These are phyloP conservation scores for Neopestalotiopsis sp. DNA, from an alignment of 2,329 filamentous ascomycete genomes.

Conservation along the genomic window DNA sequence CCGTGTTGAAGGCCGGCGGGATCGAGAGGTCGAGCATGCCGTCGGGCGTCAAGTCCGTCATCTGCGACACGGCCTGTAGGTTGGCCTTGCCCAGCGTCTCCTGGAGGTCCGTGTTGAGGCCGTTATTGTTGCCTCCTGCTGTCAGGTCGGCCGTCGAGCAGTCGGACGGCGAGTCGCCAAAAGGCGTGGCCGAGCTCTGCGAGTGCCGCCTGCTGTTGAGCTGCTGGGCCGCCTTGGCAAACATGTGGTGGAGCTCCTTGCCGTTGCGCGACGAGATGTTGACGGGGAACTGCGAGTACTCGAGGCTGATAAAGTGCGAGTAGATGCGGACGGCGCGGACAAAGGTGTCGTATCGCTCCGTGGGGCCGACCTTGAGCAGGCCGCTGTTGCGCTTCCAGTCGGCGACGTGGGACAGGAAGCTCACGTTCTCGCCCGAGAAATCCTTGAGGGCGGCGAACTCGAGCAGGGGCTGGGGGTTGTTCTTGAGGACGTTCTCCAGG, in stretches of 20 bases:
- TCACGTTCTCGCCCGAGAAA: slow-evolving; percentile 64
- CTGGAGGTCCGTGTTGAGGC: slow-evolving; percentile 18
- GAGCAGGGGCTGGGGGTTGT: slow-evolving; percentile 52
- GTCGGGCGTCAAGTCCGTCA: slow-evolving; percentile 20
- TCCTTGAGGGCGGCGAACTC: slow-evolving; percentile 58
- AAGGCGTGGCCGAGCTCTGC: slow-evolving; percentile 23
- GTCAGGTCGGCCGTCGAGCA: slow-evolving; percentile 14
- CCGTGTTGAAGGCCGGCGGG: slow-evolving; percentile 17
- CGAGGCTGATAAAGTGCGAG: slow-evolving; percentile 36
- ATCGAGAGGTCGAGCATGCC: slow-evolving; percentile 17
- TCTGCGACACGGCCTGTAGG: slow-evolving; percentile 22
- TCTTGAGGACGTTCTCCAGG: slow-evolving; percentile 52
- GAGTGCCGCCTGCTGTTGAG: slow-evolving; percentile 20
- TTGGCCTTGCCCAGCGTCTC: slow-evolving; percentile 26
- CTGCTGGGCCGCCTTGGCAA: slow-evolving; percentile 25
- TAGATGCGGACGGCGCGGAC: slow-evolving; percentile 26
- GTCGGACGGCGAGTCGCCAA: slow-evolving; percentile 17
- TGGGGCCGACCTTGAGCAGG: slow-evolving; percentile 7
- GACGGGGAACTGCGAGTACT: slow-evolving; percentile 30
- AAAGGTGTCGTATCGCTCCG: slow-evolving; percentile 20
- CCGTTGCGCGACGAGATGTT: slow-evolving; percentile 26
- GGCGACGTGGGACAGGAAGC: slow-evolving; percentile 54
- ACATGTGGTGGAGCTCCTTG: slow-evolving; percentile 23
- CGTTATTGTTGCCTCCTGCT: neutral
- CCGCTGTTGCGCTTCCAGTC: slow-evolving; percentile 45